Percentiles rank a stretch among this genome's conserved stretches.
Evolutionary conservation across 192 early-diverging fungal species (phyloP).

Genomic region (Physocladia obscura): DNA sequence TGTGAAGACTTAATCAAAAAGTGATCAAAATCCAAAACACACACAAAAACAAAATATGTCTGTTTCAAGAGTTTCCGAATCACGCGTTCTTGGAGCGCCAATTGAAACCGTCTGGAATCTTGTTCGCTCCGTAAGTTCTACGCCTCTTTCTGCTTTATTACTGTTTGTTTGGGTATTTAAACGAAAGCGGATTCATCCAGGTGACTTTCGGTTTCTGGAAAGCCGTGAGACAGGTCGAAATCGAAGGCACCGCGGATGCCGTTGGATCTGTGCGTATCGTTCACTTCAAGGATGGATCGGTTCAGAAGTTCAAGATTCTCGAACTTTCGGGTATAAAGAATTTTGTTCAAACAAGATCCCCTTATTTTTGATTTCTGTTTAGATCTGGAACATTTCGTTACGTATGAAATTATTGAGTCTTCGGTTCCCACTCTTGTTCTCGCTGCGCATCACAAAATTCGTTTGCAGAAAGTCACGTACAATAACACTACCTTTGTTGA

Average conservation of each 20-base stretch:
- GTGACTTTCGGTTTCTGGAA: slow-evolving; percentile 41
- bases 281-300: slow-evolving; percentile 48
- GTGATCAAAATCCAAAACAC: too few relatives aligned
- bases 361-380: background rate
- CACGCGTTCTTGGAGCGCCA: slow-evolving; percentile 31
- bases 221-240: slow-evolving; percentile 20
- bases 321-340: slow-evolving; percentile 29
- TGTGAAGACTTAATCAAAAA: too few relatives aligned
- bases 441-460: slow-evolving; percentile 44
- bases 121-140: slow-evolving; percentile 16
- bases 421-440: slow-evolving; percentile 27
- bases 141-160: background rate
- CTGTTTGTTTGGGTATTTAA: background rate
- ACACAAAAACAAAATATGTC: slow-evolving; percentile 17
- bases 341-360: background rate
- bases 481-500: slow-evolving; percentile 48
- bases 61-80: slow-evolving; percentile 27
- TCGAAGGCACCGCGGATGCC: slow-evolving; percentile 26
- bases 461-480: slow-evolving; percentile 39
- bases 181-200: background rate
- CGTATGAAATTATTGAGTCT: slow-evolving; percentile 46
- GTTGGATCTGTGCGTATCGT: slow-evolving; percentile 43
- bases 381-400: slow-evolving; percentile 37
- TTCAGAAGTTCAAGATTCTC: slow-evolving; percentile 40
- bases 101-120: slow-evolving; percentile 31